Evolutionary conservation across 805 yeast species (phyloP).

Genomic region (Starmerella powellii): DNA sequence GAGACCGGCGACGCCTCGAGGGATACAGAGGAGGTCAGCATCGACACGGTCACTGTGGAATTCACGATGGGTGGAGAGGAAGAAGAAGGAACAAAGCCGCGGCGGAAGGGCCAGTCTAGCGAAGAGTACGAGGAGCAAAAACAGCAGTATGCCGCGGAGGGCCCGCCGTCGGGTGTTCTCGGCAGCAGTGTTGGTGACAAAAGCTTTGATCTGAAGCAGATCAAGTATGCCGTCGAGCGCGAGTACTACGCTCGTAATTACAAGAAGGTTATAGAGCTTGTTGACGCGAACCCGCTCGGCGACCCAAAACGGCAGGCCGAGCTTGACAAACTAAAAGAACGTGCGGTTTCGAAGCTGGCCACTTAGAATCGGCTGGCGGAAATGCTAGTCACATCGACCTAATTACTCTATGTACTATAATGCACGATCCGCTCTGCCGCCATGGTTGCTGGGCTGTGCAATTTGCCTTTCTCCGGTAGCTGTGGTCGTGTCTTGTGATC

Average conservation of each 20-base stretch:
- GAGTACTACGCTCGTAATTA: constrained; percentile 48
- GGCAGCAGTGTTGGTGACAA: constrained; percentile 8
- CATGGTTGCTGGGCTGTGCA: no score
- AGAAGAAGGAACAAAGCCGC: constrained; percentile 32
- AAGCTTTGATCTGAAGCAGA: constrained; percentile 28
- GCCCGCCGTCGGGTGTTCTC: constrained; percentile 36
- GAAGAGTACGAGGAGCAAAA: constrained; percentile 49
- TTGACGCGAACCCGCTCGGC: constrained; percentile 27
- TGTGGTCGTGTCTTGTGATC: no score
- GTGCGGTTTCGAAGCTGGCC: constrained; percentile 38
- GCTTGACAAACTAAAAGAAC: constrained; percentile 22
- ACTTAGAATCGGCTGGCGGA: no score
- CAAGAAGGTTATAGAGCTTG: constrained; percentile 37
- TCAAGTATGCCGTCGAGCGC: constrained; percentile 51
- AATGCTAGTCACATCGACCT: no score
- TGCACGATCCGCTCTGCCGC: no score
- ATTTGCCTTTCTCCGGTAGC: no score
- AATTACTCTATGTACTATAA: no score
- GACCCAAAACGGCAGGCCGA: constrained; percentile 39
- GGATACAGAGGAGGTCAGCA: constrained; percentile 70
- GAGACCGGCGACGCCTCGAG: constrained; percentile 71
- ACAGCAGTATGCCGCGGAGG: constrained; percentile 38
- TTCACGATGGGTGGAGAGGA: constrained; percentile 6
- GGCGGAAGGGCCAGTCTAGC: constrained; percentile 49
- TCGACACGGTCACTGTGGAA: constrained; percentile 36